These are phyloP conservation scores for Penicillium antarcticum DNA, from an alignment of 495 filamentous ascomycete genomes.

Conservation along the genomic window DNA sequence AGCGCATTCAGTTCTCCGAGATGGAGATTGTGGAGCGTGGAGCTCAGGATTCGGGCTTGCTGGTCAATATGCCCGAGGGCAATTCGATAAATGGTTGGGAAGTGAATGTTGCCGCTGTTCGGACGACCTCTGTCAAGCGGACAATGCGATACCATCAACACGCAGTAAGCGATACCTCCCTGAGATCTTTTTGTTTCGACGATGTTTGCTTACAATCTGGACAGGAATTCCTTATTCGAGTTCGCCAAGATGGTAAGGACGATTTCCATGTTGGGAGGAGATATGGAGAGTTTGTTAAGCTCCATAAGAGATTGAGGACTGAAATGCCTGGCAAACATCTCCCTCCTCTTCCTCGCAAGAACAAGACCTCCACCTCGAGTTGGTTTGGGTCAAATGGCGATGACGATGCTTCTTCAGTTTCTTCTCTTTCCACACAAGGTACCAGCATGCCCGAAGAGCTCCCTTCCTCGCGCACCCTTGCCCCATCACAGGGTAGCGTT, in stretches of 20 bases:
- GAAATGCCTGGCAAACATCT: conserved; percentile 92
- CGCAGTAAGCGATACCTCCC: conserved; percentile 56
- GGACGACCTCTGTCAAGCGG: conserved; percentile 74
- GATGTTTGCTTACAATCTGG: conserved; percentile 8
- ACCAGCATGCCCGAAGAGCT: conserved; percentile 36
- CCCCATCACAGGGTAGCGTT: conserved; percentile 13
- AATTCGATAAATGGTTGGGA: conserved; percentile 94
- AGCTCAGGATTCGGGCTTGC: conserved; percentile 82
- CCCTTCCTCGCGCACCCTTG: conserved; percentile 22
- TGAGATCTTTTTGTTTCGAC: not conserved
- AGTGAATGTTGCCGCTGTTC: conserved; percentile 89
- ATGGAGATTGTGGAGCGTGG: conserved; percentile 93
- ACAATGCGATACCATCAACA: conserved; percentile 89
- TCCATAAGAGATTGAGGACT: conserved; percentile 74
- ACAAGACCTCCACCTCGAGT: conserved; percentile 67
- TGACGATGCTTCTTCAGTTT: conserved; percentile 72
- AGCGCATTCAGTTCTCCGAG: conserved; percentile 92
- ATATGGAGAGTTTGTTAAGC: conserved; percentile 80
- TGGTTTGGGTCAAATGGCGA: conserved; percentile 49
- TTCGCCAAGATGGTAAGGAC: conserved; percentile 65
- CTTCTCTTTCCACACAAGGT: conserved; percentile 67
- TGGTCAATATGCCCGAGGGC: conserved; percentile 84
- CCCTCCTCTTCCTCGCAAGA: conserved; percentile 84
- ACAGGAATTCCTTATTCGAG: conserved; percentile 86
- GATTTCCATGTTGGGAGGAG: conserved; percentile 78